Evolutionary conservation across 2,329 filamentous ascomycete species (phyloP), one percentile per base, ranked within the genome.

Genomic region (Fusarium falciforme): DNA sequence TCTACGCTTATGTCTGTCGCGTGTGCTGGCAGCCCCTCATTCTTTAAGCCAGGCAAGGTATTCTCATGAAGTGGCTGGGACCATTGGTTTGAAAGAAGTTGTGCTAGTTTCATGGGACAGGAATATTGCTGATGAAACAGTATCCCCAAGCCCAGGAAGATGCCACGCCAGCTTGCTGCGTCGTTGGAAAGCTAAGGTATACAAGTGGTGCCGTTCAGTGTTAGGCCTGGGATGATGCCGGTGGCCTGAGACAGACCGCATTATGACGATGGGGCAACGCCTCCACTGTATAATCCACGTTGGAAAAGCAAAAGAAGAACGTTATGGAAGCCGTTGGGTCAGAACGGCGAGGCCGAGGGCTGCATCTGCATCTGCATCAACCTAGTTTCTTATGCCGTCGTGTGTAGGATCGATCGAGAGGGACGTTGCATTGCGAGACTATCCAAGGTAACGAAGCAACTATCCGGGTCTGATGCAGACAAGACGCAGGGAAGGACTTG

Each of bases 241-340:
- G 61, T 25, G 42, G 22, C 22, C 47, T 55, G 61, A 63, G 61
- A 64, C 36, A 64, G 49, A 58, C 49, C 22, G 36, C 36, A 33
- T 44, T 40, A 31, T 38, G 31, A 29, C 44, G 49, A 57, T 27
- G 35, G 47, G 25, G 33, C 35, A 31, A 33, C 16, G 38, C 27
- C 17, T 55, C 61, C 35, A 57, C 33, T 40, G 16, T 12, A 44
- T n/a, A 63, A 63, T 55, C 14, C 31, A 17, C 27, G 29, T n/a
- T 25, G 47, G n/a, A 40, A 42, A 63, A 25, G 31, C 16, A 35
- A 63, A 42, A 31, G 14, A 31, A 40, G 17, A n/a, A 14, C 12
- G 44, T 52, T 62, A 29, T 38, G 38, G 20, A 42, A 33, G 25
- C 31, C 20, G 49, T 63, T 40, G 14, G 27, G 25, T 33, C 12